Percentiles rank a stretch among this genome's conserved stretches.
These are phyloP conservation scores for Parietaria judaica DNA, from an alignment of 306 rosid species.

Conservation along the genomic window DNA sequence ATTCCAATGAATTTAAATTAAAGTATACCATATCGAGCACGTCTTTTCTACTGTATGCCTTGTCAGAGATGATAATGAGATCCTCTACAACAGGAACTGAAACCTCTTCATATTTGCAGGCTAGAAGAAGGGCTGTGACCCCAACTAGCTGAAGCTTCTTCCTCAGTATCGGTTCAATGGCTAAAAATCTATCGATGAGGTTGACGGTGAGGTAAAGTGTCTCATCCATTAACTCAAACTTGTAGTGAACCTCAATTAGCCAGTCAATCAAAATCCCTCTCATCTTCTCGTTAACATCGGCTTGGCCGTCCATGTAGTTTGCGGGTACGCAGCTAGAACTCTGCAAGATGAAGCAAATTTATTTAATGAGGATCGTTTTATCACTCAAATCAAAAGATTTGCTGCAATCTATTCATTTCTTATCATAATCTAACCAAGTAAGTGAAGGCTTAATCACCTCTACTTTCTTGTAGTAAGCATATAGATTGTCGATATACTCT, in stretches of 20 bases:
- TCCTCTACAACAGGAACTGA: conserved; percentile 53
- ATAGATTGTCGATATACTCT: conserved; percentile 42
- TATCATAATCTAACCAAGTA: too few relatives aligned
- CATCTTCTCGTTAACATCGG: conserved; percentile 53
- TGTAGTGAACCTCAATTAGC: conserved; percentile 65
- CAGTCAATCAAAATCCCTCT: conserved; percentile 56
- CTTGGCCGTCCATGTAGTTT: conserved; percentile 38
- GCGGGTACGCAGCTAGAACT: conserved; percentile 28
- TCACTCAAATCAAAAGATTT: too few relatives aligned
- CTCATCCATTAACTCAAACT: conserved; percentile 62
- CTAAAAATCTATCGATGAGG: conserved; percentile 49
- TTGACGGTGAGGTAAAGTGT: conserved; percentile 45
- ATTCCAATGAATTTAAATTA: background rate
- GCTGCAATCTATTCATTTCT: too few relatives aligned
- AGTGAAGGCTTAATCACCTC: conserved; percentile 24
- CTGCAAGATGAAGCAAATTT: conserved; percentile 19
- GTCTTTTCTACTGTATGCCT: conserved; percentile 42
- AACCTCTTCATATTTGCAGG: conserved; percentile 61
- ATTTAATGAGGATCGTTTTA: too few relatives aligned
- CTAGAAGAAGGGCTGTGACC: conserved; percentile 51
- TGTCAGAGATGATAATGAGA: conserved; percentile 52
- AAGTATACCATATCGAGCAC: conserved; percentile 38
- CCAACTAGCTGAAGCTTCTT: conserved; percentile 59
- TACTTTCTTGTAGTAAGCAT: conserved; percentile 33
- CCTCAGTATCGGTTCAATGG: conserved; percentile 30